Evolutionary conservation across 805 yeast species (phyloP), one percentile per base, ranked within the genome.

Genomic region (Barnettozyma sp.): DNA sequence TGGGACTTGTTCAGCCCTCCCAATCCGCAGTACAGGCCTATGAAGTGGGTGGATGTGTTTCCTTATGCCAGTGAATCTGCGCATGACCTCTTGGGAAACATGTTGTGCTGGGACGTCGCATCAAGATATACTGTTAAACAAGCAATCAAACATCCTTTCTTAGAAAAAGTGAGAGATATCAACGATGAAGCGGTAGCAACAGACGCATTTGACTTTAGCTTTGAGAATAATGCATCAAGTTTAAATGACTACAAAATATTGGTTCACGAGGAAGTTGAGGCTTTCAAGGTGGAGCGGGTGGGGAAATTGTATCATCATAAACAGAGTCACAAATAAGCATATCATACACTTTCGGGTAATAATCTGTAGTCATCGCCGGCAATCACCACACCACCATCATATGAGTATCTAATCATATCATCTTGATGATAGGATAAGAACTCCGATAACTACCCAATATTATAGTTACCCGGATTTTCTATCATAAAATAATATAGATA

Each of bases 31-130:
- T 69, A 59, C 43, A 55, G 50, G 22, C 58, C 63, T 29, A 51
- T 59, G 24, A 54, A 56, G 1, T 82, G 88, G 85, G 40, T 48
- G 2, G 54, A 58, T 1, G 46, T 82, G 3, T 82, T 75, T 47
- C 88, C 94, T 2, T 74, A 65, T 52, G 85, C 87, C 1, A 64
- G 71, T 9, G 42, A 36, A 1, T 55, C 54, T 1, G 82, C 82
- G 2, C 58, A 65, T 8, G 68, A 73, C 28, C 59, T 88, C 33
- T 50, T 87, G 21, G 65, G 65, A 2, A 55, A 51, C 9, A 58
- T 87, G 30, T 48, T 88, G 10, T 63, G 69, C 34, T 88, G 94
- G 87, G 79, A 75, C 39, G 70, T 79, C 1, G 57, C 52, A 2
- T 46, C 54, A 15, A 65, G 97, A 35, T 62, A 65, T 18, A 66